Evolutionary conservation across 495 filamentous ascomycete species (phyloP).

Genomic region (Barbatosphaeria neglecta): DNA sequence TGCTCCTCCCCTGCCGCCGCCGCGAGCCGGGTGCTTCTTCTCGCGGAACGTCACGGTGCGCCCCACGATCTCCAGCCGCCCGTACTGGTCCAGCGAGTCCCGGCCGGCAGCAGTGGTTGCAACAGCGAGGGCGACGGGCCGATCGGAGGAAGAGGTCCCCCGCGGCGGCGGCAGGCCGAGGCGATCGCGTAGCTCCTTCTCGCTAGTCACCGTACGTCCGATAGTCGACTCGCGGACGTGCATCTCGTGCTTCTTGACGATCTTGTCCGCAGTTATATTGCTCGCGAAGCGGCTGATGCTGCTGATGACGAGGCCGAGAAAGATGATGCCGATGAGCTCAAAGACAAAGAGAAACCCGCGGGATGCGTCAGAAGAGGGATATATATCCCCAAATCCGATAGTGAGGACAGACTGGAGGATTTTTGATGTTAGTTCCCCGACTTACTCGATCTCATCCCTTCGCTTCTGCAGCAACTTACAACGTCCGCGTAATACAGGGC

Average conservation of each 20-base stretch:
- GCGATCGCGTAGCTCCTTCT: conserved; percentile 28
- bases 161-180: conserved; percentile 28
- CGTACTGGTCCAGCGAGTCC: conserved; percentile 21
- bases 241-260: conserved; percentile 53
- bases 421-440: background rate
- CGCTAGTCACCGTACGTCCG: conserved; percentile 37
- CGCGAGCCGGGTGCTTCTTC: conserved; percentile 4
- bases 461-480: conserved; percentile 1
- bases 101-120: conserved; percentile 3
- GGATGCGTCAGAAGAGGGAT: conserved; percentile 33
- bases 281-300: conserved; percentile 54
- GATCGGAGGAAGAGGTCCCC: conserved; percentile 1
- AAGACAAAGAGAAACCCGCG: conserved; percentile 56
- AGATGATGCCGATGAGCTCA: conserved; percentile 62
- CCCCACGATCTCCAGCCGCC: conserved; percentile 21
- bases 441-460: background rate
- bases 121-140: background rate
- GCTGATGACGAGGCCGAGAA: conserved; percentile 62
- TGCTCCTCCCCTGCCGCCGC: conserved; percentile 10
- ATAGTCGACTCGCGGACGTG: conserved; percentile 46
- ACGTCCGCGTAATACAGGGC: conserved; percentile 64
- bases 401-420: conserved; percentile 49
- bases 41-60: conserved; percentile 23
- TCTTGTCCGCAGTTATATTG: conserved; percentile 53
- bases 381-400: conserved; percentile 57